These are phyloP conservation scores for Torrubiellomyces zombiae DNA, from an alignment of 2,329 filamentous ascomycete genomes.

Conservation along the genomic window DNA sequence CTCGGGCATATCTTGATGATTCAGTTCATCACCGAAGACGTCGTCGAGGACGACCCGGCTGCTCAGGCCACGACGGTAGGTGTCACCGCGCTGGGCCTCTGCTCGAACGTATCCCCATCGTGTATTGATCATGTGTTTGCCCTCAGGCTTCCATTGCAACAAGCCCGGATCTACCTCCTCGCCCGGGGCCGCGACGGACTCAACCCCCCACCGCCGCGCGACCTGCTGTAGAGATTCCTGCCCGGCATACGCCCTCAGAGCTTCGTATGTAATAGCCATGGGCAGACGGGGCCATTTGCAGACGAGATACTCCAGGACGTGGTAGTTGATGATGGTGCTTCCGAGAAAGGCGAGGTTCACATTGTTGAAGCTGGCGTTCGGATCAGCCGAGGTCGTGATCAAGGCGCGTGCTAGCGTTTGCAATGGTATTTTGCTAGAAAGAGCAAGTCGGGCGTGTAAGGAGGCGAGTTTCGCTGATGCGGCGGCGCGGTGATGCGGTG, in stretches of 20 bases:
- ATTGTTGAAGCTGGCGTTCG: constrained; percentile 75
- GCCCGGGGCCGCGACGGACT: constrained; percentile 71
- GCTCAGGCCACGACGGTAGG: constrained; percentile 50
- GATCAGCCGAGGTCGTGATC: constrained; percentile 71
- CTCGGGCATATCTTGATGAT: constrained; percentile 8
- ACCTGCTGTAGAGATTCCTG: constrained; percentile 56
- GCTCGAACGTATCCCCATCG: constrained; percentile 35
- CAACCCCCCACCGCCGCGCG: constrained; percentile 79
- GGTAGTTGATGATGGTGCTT: constrained; percentile 69
- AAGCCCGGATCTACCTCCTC: constrained; percentile 83
- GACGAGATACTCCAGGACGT: constrained; percentile 74
- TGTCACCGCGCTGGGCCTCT: constrained; percentile 27
- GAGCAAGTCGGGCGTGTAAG: constrained; percentile 72
- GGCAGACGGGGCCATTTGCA: constrained; percentile 84
- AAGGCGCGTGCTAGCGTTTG: constrained; percentile 76
- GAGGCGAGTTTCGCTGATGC: constrained; percentile 80
- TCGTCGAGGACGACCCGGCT: constrained; percentile 69
- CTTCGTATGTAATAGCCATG: constrained; percentile 71
- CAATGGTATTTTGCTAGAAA: constrained; percentile 67
- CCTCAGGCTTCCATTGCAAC: constrained; percentile 54
- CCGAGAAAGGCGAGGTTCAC: constrained; percentile 66
- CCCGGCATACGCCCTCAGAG: constrained; percentile 72
- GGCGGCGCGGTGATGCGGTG: constrained; percentile 47
- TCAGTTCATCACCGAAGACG: constrained; percentile 55
- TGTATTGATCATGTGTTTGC: constrained; percentile 26